These are phyloP conservation scores for Casuarina equisetifolia DNA, from an alignment of 306 rosid genomes.

Conservation along the genomic window DNA sequence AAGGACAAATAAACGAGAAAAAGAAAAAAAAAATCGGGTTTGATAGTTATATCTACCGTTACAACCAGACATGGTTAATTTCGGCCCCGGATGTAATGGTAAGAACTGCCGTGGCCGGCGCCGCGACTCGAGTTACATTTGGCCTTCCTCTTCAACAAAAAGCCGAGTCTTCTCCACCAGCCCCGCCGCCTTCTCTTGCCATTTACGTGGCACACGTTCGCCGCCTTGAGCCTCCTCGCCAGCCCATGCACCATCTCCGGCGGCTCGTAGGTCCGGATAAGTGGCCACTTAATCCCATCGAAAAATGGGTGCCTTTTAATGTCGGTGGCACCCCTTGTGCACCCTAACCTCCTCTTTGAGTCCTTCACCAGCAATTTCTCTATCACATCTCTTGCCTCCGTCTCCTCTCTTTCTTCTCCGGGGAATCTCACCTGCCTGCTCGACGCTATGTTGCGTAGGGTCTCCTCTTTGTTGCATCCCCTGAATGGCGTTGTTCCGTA, in stretches of 20 bases:
- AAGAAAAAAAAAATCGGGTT: no score
- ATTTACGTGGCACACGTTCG: slow-evolving; percentile 32
- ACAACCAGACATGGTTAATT: background rate
- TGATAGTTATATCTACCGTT: no score
- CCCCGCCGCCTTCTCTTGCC: slow-evolving; percentile 34
- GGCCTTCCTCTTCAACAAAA: slow-evolving; percentile 15
- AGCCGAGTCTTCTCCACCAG: slow-evolving; percentile 60
- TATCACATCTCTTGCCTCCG: slow-evolving; percentile 65
- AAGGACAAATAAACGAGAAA: no score
- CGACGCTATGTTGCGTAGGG: slow-evolving; percentile 72
- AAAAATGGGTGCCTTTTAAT: slow-evolving; percentile 81
- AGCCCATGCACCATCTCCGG: slow-evolving; percentile 59
- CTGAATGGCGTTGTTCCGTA: slow-evolving; percentile 87
- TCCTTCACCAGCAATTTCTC: slow-evolving; percentile 66
- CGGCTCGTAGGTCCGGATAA: slow-evolving; percentile 58
- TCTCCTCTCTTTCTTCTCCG: slow-evolving; percentile 41
- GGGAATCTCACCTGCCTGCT: slow-evolving; percentile 47
- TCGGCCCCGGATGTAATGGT: slow-evolving; percentile 27
- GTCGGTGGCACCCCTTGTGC: slow-evolving; percentile 68
- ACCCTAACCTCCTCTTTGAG: slow-evolving; percentile 62
- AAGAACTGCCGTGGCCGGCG: slow-evolving; percentile 48
- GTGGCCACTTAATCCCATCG: slow-evolving; percentile 84
- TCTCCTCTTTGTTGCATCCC: slow-evolving; percentile 67
- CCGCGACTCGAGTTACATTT: slow-evolving; percentile 28
- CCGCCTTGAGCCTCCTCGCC: slow-evolving; percentile 39